These are phyloP conservation scores for Ensete ventricosum DNA, from an alignment of 176 grass and related monocot species.

Conservation along the genomic window DNA sequence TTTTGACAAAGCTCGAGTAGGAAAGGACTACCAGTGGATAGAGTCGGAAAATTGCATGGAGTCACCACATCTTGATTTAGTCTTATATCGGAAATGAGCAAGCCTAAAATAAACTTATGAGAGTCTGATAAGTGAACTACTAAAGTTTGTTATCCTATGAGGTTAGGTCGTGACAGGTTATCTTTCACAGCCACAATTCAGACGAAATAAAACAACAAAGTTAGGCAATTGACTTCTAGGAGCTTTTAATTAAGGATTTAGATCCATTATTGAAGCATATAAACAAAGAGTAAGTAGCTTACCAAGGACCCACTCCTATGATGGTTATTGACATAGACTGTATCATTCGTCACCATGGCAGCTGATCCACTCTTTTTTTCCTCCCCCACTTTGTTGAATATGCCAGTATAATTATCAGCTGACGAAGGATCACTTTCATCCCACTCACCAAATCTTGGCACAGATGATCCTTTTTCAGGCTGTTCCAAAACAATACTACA, in stretches of 20 bases:
- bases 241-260: background rate
- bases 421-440: slow-evolving; percentile 79
- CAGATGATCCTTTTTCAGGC: slow-evolving; percentile 64
- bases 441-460: slow-evolving; percentile 94
- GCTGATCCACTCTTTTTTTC: slow-evolving; percentile 55
- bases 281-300: slow-evolving; percentile 13
- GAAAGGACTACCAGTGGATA: no score
- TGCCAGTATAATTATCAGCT: slow-evolving; percentile 82
- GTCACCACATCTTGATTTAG: no score
- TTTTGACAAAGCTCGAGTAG: no score
- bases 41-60: no score
- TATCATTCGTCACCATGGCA: slow-evolving; percentile 27
- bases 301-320: slow-evolving; percentile 42
- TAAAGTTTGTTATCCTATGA: no score
- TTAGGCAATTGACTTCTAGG: background rate
- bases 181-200: background rate
- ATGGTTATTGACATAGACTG: slow-evolving; percentile 18
- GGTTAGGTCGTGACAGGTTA: no score
- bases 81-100: no score
- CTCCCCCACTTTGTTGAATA: slow-evolving; percentile 84
- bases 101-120: no score
- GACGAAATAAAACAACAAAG: background rate
- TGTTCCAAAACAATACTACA: slow-evolving; percentile 16
- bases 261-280: background rate
- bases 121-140: no score